Evolutionary conservation across 2,329 filamentous ascomycete genomes (phyloP), one percentile per base, ranked within the genome.

Genomic region (Ophiognomonia clavigignenti-juglandacearum): DNA sequence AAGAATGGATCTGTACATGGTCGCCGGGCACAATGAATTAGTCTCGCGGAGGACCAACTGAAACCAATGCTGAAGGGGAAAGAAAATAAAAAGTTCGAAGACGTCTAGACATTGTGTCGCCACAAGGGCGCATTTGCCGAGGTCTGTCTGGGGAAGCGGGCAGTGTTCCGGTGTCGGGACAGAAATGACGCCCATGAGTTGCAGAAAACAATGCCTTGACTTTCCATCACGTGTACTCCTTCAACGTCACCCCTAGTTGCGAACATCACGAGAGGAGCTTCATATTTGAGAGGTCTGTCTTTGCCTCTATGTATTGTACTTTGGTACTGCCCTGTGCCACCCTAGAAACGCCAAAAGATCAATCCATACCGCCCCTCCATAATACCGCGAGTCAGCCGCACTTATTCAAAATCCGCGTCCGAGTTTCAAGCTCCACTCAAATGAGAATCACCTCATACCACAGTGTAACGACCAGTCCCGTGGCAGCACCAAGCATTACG

Each of bases 1-100:
- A 26, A 48, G 40, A 18, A 45, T 27, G 3, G 41, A 43, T 36
- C 34, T 51, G 24, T 50, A 53, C 51, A 53, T 53, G 16, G 22
- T 53, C 14, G 26, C 11, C 11, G 22, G 35, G n/a, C n/a, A n/a
- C 32, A 16, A 16, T 40, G 35, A 50, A 47, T 40, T 41, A 23
- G 35, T 38, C 47, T 36, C 24, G 32, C 26, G 10, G 22, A 31
- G 22, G 41, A 11, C 32, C 23, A 34, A 16, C 24, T n/a, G n/a
- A n/a, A n/a, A 29, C 7, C 13, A 26, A n/a, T 41, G 11, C 4
- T 14, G 9, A 9, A 16, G 16, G 11, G 23, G 6, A n/a, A 36
- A 18, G n/a, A 19, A n/a, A 22, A 9, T 22, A 9, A 9, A 29
- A 19, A 16, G 26, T 3, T n/a, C 11, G 39, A 31, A 41, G 4